Conservation (phyloP, 2,329 filamentous ascomycete genomes). For the Plectosphaerella plurivora region DNA sequence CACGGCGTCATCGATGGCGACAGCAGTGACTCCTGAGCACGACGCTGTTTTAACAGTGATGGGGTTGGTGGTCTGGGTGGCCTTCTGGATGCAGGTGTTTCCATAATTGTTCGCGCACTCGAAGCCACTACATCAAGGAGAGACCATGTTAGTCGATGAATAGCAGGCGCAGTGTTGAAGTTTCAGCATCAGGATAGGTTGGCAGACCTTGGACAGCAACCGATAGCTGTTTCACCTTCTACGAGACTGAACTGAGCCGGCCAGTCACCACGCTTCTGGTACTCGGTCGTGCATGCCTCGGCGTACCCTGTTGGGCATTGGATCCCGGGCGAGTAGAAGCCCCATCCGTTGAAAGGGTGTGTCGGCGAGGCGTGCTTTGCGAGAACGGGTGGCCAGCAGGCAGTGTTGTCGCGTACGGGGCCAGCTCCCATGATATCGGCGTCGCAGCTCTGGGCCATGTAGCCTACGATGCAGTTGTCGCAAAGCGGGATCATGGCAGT, state of each 20-base stretch:
- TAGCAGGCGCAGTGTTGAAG: not conserved
- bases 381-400: slow-evolving; percentile 22
- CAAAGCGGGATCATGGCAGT: slow-evolving; percentile 13
- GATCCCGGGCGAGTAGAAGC: slow-evolving; percentile 29
- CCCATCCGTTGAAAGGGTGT: slow-evolving; percentile 21
- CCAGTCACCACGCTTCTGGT: slow-evolving; percentile 14
- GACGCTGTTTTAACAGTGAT: not conserved
- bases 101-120: slow-evolving; percentile 4
- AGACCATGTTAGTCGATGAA: not conserved
- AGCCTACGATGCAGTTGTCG: slow-evolving; percentile 15
- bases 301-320: slow-evolving; percentile 24
- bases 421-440: slow-evolving; percentile 10
- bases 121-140: not conserved
- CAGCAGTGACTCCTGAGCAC: not conserved
- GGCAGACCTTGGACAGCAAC: slow-evolving; percentile 26
- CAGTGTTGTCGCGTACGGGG: slow-evolving; percentile 16
- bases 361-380: slow-evolving; percentile 8
- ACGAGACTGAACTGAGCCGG: slow-evolving; percentile 19
- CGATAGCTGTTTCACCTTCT: slow-evolving; percentile 23
- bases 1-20: not conserved
- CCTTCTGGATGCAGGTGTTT: slow-evolving; percentile 7
- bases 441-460: slow-evolving; percentile 15
- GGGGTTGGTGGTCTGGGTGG: not conserved
- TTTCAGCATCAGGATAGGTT: not conserved
- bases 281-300: slow-evolving; percentile 22